Conservation (phyloP, 106 monocot species). For the Posidonia australis region DNA sequence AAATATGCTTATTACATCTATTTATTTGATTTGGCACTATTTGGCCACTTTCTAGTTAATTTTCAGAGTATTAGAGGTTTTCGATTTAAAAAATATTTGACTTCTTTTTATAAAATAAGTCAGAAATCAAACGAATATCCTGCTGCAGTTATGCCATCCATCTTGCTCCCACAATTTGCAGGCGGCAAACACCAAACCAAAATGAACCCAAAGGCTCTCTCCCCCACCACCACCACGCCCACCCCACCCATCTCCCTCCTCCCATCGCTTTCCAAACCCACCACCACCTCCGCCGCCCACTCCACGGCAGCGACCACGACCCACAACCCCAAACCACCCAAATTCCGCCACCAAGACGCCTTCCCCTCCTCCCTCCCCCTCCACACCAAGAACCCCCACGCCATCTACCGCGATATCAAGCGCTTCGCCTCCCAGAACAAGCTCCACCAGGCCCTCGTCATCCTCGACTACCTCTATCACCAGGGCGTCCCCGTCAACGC, state of each 20-base stretch:
- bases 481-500: conserved; percentile 56
- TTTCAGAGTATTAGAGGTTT: too few relatives aligned
- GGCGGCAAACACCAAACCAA: neutral
- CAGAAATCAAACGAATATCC: too few relatives aligned
- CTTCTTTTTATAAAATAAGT: too few relatives aligned
- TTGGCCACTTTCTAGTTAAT: too few relatives aligned
- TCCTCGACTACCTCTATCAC: conserved; percentile 82
- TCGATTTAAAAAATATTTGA: too few relatives aligned
- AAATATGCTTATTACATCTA: too few relatives aligned
- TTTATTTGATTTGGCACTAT: too few relatives aligned
- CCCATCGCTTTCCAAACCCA: conserved; percentile 5
- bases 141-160: too few relatives aligned
- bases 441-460: conserved; percentile 42
- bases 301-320: neutral
- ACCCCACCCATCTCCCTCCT: conserved; percentile 5
- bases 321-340: conserved; percentile 11
- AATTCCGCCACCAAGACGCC: conserved; percentile 12
- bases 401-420: conserved; percentile 40
- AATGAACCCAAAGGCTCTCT: neutral
- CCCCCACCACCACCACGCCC: too few relatives aligned
- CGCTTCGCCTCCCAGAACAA: conserved; percentile 37
- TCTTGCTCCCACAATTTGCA: too few relatives aligned
- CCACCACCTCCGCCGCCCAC: neutral
- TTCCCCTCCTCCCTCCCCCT: conserved; percentile 50
- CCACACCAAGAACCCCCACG: conserved; percentile 65